Evolutionary conservation across 768 basidiomycete species (phyloP), one percentile per base, ranked within the genome.

Genomic region (Termitomyces sp.): DNA sequence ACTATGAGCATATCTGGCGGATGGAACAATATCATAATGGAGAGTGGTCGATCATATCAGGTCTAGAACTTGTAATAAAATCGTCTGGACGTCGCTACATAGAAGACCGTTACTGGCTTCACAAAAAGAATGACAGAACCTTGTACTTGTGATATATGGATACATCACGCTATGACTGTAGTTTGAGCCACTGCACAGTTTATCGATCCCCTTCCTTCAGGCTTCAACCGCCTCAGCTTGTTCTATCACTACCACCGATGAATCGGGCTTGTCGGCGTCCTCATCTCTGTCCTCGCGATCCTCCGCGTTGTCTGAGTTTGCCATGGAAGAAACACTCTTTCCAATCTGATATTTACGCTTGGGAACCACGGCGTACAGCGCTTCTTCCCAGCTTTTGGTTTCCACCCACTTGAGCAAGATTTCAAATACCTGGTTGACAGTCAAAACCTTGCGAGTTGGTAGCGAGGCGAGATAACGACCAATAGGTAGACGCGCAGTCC

Each of bases 371-470:
- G 84, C 80, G 69, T 91, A 85, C 56, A 99, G 83, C 0, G 97
- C 92, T 59, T 85, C 73, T 69, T 91, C 86, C 97, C 97, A 99
- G 67, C 89, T 82, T 63, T 84, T 81, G 14, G 83, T 86, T 69
- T 93, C 91, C n/a, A 89, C 83, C 91, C 94, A 98, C 66, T 88
- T 86, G 20, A 95, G 73, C 59, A 99, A 79, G 65, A 98, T 97
- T 73, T 96, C 94, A 70, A 96, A 92, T 32, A 91, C 89, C 76
- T 98, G 97, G 73, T 99, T 98, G 57, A 99, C 95, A 1, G 97
- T 99, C 64, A 99, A 80, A 37, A 99, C 94, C 69, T 98, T 98
- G 63, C 97, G 87, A 10, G 96, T 95, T 37, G 88, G 83, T 60
- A 99, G 79, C 52, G 89, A 83, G 48, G 88, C 81, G 40, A 98